Evolutionary conservation across 2,329 filamentous ascomycete species (phyloP), one percentile per base, ranked within the genome.

Genomic region (Aureobasidium sp.): DNA sequence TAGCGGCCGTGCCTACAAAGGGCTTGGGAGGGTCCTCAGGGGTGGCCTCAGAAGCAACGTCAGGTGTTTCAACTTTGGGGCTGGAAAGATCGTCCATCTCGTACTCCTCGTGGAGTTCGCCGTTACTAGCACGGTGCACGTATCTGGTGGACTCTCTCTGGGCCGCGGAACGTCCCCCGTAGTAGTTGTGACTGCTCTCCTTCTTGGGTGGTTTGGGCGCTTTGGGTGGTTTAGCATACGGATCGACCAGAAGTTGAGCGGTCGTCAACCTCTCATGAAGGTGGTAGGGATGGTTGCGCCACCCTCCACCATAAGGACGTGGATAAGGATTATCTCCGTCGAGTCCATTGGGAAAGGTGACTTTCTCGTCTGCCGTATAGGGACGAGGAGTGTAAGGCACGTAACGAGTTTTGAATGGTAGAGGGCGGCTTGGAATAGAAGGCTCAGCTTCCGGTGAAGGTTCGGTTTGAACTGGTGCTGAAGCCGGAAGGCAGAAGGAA

Each of bases 121-220:
- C 42, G 15, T 36, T 34, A 2, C 10, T 57, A 15, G 17, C 23
- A 12, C 23, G 36, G 42, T 37, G 32, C 17, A 58, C 55, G 5
- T 37, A n/a, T 48, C 55, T 58, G 36, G 57, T 51, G 26, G 26
- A 17, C n/a, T 51, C 57, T 47, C 46, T 39, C 46, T 60, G 57
- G 5, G 46, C 34, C 6, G 44, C 36, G 5, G 44, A 50, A n/a
- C 56, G 56, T 15, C 42, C 56, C n/a, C 56, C 56, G 44, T 59
- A 59, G 56, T 59, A 29, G 44, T 59, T 59, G 15, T 5, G 46
- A n/a, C 23, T 17, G 15, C 39, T 44, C 27, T 23, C 13, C 29
- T 46, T 34, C 41, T 32, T 44, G 17, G 39, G 17, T 2, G n/a
- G 7, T 27, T 51, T 51, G 7, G 29, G 5, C 8, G 32, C n/a